phyloP scores from a whole-genome alignment of 2,329 filamentous ascomycete genomes.

The Neurospora sp. region DNA sequence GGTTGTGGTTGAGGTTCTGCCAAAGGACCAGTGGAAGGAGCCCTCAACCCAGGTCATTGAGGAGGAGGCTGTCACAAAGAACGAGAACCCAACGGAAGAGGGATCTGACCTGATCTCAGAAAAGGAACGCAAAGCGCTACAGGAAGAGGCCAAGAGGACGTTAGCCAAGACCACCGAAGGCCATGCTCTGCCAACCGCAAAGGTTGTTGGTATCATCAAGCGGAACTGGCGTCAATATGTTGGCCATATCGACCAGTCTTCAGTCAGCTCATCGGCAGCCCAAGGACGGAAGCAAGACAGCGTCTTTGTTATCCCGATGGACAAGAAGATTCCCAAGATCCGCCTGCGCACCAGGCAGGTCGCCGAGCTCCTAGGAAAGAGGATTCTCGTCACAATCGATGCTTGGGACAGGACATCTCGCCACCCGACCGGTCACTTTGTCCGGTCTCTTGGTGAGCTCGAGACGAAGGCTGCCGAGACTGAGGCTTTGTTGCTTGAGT shows the following conservation, averaged over 20 bases:
- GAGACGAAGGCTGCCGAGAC: slow-evolving; percentile 98
- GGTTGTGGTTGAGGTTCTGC: slow-evolving; percentile 86
- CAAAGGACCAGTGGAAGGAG: slow-evolving; percentile 93
- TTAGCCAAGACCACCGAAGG: slow-evolving; percentile 70
- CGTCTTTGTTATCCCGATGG: slow-evolving; percentile 95
- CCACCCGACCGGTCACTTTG: slow-evolving; percentile 87
- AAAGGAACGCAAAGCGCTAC: slow-evolving; percentile 73
- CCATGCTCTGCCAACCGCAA: slow-evolving; percentile 79
- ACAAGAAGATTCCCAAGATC: slow-evolving; percentile 96
- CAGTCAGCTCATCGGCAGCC: slow-evolving; percentile 61
- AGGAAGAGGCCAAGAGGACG: slow-evolving; percentile 81
- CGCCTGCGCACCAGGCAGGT: slow-evolving; percentile 85
- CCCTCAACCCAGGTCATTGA: slow-evolving; percentile 94
- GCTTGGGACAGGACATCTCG: slow-evolving; percentile 90
- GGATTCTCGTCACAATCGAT: slow-evolving; percentile 87
- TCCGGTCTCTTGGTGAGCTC: slow-evolving; percentile 83
- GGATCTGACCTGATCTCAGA: slow-evolving; percentile 73
- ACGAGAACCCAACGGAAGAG: slow-evolving; percentile 81
- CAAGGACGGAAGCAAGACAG: slow-evolving; percentile 81
- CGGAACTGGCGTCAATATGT: slow-evolving; percentile 98
- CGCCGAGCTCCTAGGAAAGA: slow-evolving; percentile 78
- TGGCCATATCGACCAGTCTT: slow-evolving; percentile 84
- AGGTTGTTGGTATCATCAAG: slow-evolving; percentile 85
- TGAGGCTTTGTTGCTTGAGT: slow-evolving; percentile 85
- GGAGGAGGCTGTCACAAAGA: slow-evolving; percentile 81